Conservation (phyloP, 1,284 basidiomycete genomes). For the Trichosporon coremiiforme region DNA sequence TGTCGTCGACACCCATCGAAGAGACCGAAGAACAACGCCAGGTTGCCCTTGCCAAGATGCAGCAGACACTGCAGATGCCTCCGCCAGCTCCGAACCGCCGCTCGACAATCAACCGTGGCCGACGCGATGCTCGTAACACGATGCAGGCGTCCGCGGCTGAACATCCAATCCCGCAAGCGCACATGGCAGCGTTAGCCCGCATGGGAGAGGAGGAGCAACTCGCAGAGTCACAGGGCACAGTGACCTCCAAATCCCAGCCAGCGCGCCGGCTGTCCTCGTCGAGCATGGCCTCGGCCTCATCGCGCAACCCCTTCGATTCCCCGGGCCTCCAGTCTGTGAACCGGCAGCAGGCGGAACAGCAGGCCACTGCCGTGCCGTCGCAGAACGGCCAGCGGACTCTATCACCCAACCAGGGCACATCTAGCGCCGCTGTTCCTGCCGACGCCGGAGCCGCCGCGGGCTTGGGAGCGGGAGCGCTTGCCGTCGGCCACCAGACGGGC, state of each 20-base stretch:
- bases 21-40: slow-evolving; percentile 58
- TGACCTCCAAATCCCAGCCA: neutral
- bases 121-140: slow-evolving; percentile 59
- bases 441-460: slow-evolving; percentile 17
- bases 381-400: slow-evolving; percentile 3
- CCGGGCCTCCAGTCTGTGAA: slow-evolving; percentile 31
- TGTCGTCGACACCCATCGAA: slow-evolving; percentile 56
- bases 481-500: neutral
- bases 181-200: slow-evolving; percentile 22
- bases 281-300: slow-evolving; percentile 29
- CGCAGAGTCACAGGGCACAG: neutral
- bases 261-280: slow-evolving; percentile 18
- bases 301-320: slow-evolving; percentile 53
- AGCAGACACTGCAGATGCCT: slow-evolving; percentile 55
- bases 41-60: slow-evolving; percentile 59
- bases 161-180: slow-evolving; percentile 20
- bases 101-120: slow-evolving; percentile 56
- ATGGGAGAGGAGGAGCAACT: slow-evolving; percentile 24
- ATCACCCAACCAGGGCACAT: neutral
- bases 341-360: neutral
- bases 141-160: slow-evolving; percentile 40
- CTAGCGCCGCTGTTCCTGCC: slow-evolving; percentile 9
- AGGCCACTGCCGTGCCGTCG: neutral
- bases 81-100: slow-evolving; percentile 47
- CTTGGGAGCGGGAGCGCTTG: neutral